Percentiles rank a stretch among this genome's conserved stretches.
These are phyloP conservation scores for Alternaria novae-zelandiae DNA, from an alignment of 2,329 filamentous ascomycete species.

Conservation along the genomic window DNA sequence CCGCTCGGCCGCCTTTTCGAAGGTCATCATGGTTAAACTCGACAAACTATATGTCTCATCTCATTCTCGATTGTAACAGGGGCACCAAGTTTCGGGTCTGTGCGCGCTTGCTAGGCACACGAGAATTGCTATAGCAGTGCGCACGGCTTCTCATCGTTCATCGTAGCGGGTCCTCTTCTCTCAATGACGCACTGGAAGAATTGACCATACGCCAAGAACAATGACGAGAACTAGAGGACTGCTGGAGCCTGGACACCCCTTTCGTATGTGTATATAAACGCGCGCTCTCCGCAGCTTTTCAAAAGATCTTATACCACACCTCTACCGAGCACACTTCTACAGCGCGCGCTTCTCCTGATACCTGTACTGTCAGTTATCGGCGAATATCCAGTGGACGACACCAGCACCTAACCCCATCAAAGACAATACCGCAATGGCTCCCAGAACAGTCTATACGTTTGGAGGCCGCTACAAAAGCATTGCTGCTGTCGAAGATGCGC, in stretches of 20 bases:
- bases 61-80: background rate
- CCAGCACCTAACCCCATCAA: background rate
- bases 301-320: background rate
- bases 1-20: background rate
- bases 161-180: background rate
- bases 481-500: background rate
- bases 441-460: fast-evolving
- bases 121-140: background rate
- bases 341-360: background rate
- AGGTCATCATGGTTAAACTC: background rate
- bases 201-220: background rate
- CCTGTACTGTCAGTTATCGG: background rate
- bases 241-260: background rate
- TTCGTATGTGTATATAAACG: background rate
- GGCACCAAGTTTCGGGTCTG: background rate
- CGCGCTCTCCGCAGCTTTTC: background rate
- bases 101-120: background rate
- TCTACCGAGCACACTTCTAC: background rate
- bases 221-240: background rate
- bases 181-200: background rate
- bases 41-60: background rate
- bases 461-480: background rate
- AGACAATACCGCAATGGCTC: background rate
- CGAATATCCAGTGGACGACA: background rate
- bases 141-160: background rate